Base-by-base conservation (phyloP, 2,329 filamentous ascomycete species). In the Verticillium isaacii region DNA sequence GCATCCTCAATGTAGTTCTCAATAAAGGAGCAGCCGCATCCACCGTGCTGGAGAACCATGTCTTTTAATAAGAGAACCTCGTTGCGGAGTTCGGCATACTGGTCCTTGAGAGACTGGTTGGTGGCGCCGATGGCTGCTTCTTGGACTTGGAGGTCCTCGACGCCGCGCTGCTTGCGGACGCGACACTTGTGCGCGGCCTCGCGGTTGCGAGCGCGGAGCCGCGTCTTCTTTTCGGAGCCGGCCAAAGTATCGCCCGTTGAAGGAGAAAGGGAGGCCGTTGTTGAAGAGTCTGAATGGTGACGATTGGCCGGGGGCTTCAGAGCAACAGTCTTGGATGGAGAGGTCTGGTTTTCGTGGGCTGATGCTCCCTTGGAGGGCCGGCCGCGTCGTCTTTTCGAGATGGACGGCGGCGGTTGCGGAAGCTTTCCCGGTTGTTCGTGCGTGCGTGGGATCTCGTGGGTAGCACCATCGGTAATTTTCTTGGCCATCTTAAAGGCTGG, bases 171-270 rank as follows among this genome's bases (percentile, higher is more conserved):
- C 57, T 65, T 65, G 34, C 64, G 64, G 12, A 63, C 32, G 7
- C 64, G 59, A 45, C 64, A 65, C 57, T 65, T 65, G n/a, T 65
- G 61, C 32, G 64, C 64, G 2, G 64, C 64, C 63, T 65, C 62
- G 17, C 64, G 57, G 19, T 65, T 65, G 6, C 64, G 63, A 15
- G 59, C 61, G 29, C 64, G 64, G 12, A 65, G 59, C 12, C 61
- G 61, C 6, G 59, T 57, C 55, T 63, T 64, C 45, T 64, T 64
- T 2, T 64, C 64, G 25, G 9, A 3, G 19, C 2, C 23, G 5
- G 3, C 4, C 8, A 17, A 3, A 2, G 19, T 0, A 11, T 14
- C 9, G 41, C 23, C 41, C n/a, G 19, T n/a, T 2, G 23, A 19
- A 11, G n/a, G 8, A 8, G 41, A 50, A n/a, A 12, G n/a, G 5